Evolutionary conservation across 2,329 filamentous ascomycete species (phyloP).

Genomic region (Fusarium sp.): DNA sequence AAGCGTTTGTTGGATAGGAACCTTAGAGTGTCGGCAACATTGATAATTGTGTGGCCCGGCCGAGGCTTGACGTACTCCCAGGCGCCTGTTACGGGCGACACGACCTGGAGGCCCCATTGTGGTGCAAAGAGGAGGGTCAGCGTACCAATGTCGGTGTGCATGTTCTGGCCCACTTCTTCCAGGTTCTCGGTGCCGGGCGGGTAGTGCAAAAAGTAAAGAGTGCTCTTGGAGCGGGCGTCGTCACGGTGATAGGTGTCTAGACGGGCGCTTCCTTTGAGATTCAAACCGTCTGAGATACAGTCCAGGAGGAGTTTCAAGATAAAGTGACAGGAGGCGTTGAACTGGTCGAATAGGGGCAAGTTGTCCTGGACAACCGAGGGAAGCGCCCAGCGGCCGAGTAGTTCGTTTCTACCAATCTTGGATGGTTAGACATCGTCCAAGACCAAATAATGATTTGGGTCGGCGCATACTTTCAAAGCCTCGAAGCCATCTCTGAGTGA

Average conservation of each 20-base stretch:
- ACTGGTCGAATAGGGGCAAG: conserved; percentile 6
- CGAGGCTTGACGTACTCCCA: conserved; percentile 20
- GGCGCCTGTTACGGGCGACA: conserved; percentile 1
- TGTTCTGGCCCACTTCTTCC: conserved; percentile 24
- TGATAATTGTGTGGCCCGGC: conserved; percentile 3
- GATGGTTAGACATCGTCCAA: neutral
- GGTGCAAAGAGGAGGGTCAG: conserved; percentile 19
- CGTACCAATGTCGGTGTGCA: conserved; percentile 24
- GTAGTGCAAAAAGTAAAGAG: conserved; percentile 21
- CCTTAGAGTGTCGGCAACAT: conserved; percentile 10
- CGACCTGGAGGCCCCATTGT: conserved; percentile 24
- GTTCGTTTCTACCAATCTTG: conserved; percentile 13
- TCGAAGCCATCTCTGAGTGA: conserved; percentile 13
- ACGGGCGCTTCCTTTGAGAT: neutral
- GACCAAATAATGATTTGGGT: neutral
- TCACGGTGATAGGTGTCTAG: conserved; percentile 20
- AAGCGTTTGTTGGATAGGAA: conserved; percentile 23
- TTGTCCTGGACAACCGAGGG: conserved; percentile 14
- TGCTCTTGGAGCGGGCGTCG: conserved; percentile 21
- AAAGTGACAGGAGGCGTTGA: conserved; percentile 16
- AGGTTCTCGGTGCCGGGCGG: conserved; percentile 2
- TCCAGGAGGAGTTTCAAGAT: conserved; percentile 15
- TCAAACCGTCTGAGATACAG: conserved; percentile 12
- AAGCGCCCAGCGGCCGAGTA: conserved; percentile 15
- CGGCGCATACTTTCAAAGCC: conserved; percentile 15